Evolutionary conservation across 495 filamentous ascomycete genomes (phyloP), one percentile per base, ranked within the genome.

Genomic region (Antarctomyces pellizariae): DNA sequence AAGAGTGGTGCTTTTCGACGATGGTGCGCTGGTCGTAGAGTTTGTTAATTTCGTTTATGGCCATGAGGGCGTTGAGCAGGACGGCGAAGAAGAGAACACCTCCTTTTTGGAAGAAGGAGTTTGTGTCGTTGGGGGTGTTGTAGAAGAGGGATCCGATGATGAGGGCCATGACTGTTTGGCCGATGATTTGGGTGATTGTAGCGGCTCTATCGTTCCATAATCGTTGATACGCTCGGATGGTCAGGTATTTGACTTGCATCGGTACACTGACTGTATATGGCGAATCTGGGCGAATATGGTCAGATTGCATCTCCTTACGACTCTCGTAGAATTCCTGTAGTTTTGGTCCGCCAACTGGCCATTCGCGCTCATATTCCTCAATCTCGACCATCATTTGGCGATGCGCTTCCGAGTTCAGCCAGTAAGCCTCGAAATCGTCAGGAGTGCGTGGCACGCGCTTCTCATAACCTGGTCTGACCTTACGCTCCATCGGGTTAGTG

Each of bases 141-240:
- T 50, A 58, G 29, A 57, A 54, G 13, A 59, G 34, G 36, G 53
- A 52, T 16, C 52, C 49, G 17, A 54, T 48, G 13, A 59, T 49
- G 7, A 60, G 36, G 7, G 45, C 50, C 28, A 55, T 43, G 22
- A 58, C 37, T 59, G 62, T 13, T 40, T 90, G 86, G 18, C 70
- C 75, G 35, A 89, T 56, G 6, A 84, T 56, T 7, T 64, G 54
- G 4, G 66, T 63, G 14, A 89, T 30, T 1, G 74, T 78, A 35
- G 82, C 52, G 34, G 62, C 71, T 30, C 70, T 62, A 38, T 93
- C 79, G 9, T 68, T 74, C 20, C 50, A 59, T 2, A 93, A 51
- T 17, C 73, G 55, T 40, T 59, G 55, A 44, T 71, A 83, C 5
- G 75, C 80, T 32, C 65, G 56, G 13, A 42, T 38, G 5, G 60